Percentiles rank a stretch among this genome's conserved stretches.
Conservation (phyloP, 805 yeast genomes). For the Metahyphopichia silvanorum region DNA sequence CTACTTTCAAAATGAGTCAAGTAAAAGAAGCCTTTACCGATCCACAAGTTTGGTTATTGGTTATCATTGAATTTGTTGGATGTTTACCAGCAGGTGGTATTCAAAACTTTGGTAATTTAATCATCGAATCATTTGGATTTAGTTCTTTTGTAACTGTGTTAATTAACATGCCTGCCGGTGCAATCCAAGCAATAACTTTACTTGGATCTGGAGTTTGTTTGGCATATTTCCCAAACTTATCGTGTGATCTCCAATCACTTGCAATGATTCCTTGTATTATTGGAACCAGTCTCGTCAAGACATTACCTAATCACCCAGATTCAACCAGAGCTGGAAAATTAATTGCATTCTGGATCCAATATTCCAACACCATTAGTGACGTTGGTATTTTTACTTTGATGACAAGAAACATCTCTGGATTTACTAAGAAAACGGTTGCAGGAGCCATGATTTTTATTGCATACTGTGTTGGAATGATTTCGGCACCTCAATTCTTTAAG, state of each 20-base stretch:
- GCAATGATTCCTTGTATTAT: too few species aligned
- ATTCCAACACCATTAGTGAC: conserved; percentile 6
- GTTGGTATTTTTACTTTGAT: conserved; percentile 6
- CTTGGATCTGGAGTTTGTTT: conserved; percentile 4
- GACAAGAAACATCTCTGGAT: too few species aligned
- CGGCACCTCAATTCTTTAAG: conserved; percentile 7
- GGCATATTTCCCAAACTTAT: conserved; percentile 6
- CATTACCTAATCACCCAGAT: conserved; percentile 5
- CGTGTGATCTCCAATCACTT: too few species aligned
- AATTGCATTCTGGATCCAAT: conserved; percentile 6
- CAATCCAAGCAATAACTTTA: conserved; percentile 5
- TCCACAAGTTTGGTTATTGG: conserved; percentile 1
- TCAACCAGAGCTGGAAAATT: conserved; percentile 3
- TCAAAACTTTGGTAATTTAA: conserved; percentile 1
- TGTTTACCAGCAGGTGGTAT: conserved; percentile 1
- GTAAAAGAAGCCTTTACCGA: too few species aligned
- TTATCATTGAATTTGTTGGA: conserved; percentile 1
- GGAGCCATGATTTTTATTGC: conserved; percentile 4
- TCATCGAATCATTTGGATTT: conserved; percentile 1
- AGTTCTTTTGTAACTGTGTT: conserved; percentile 3
- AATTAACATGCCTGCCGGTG: conserved; percentile 6
- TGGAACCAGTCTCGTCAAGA: too few species aligned
- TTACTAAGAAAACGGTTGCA: conserved; percentile 6
- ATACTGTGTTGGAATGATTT: conserved; percentile 6
- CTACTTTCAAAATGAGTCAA: too few species aligned